Base-by-base conservation (phyloP, 441 rosid species). In the Sinapis alba region DNA sequence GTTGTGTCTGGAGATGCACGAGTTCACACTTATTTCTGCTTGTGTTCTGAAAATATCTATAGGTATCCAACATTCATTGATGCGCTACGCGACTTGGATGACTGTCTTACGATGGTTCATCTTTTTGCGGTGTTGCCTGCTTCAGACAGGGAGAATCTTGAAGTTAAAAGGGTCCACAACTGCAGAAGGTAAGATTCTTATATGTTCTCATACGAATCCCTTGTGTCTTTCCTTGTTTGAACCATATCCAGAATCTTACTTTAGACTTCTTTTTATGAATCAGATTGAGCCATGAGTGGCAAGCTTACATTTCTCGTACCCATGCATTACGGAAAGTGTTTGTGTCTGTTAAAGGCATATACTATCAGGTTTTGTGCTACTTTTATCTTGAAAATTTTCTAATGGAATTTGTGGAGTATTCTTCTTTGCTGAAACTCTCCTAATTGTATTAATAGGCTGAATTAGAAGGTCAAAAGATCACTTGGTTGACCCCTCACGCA, bases 211-310 rank as follows among this genome's bases (percentile, higher is more conserved):
- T 47, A 15, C 16, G 3, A 3, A 21, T 24, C 30, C 62, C 36
- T 65, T 61, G 13, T 62, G 56, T 24, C 56, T 59, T 21, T 56
- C 15, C 43, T 69, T 50, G 8, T 47, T 50, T 16, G 47, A 23
- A 24, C 21, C 62, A 51, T 58, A 66, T 27, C 50, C 21, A 0
- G 60, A 24, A 32, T 28, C 68, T 57, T 43, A 28, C 10, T 28
- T 41, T 51, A 7, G 2, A 3, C 30, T 71, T 56, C 75, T 68
- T 77, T 77, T 72, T 27, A 50, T 75, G 73, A 16, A 59, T 30
- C 76, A 95, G 99, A 84, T 83, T 95, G 88, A 87, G 89, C 78
- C 98, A 91, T 77, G 98, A 93, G 63, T 95, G 99, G 97, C 99
- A 93, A 85, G 98, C 97, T 16, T 95, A 85, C 71, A 80, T 95